phyloP scores from a whole-genome alignment of 2,329 filamentous ascomycete species.

The Penicillium frequentans region DNA sequence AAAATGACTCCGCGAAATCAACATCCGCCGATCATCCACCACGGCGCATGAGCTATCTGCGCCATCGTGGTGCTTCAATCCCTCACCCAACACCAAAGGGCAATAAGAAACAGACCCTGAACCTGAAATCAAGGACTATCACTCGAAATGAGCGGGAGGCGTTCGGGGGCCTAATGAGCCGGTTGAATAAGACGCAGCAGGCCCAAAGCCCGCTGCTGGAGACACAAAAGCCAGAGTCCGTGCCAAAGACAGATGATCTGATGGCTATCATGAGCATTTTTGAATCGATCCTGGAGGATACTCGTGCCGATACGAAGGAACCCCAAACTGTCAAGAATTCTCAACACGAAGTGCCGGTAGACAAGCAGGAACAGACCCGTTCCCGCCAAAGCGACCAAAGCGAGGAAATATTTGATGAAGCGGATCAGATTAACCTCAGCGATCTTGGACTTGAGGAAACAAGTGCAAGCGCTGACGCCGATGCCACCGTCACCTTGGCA shows the following conservation, averaged over 20 bases:
- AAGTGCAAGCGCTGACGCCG: constrained; percentile 5
- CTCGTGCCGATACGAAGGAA: not conserved
- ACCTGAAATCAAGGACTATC: not conserved
- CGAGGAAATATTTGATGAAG: constrained; percentile 1
- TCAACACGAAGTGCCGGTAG: not conserved
- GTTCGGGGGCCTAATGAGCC: not conserved
- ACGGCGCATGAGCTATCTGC: constrained; percentile 26
- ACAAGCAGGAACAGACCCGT: not conserved
- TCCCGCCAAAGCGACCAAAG: not conserved
- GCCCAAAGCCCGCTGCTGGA: not conserved
- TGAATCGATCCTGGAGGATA: not conserved
- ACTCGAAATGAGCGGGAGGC: not conserved
- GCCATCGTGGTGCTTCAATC: constrained; percentile 17
- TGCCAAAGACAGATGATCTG: not conserved
- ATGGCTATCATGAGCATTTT: not conserved
- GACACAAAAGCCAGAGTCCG: not conserved
- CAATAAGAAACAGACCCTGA: not conserved
- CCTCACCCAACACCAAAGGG: not conserved
- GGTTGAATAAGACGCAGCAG: not conserved
- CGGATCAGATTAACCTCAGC: constrained; percentile 8
- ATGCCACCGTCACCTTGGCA: constrained; percentile 17
- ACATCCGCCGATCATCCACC: not conserved
- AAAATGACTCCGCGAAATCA: not conserved
- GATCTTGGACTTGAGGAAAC: constrained; percentile 18
- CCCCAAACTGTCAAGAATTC: not conserved